Evolutionary conservation across 2,329 filamentous ascomycete genomes (phyloP).

Genomic region (Penicillium olsonii): DNA sequence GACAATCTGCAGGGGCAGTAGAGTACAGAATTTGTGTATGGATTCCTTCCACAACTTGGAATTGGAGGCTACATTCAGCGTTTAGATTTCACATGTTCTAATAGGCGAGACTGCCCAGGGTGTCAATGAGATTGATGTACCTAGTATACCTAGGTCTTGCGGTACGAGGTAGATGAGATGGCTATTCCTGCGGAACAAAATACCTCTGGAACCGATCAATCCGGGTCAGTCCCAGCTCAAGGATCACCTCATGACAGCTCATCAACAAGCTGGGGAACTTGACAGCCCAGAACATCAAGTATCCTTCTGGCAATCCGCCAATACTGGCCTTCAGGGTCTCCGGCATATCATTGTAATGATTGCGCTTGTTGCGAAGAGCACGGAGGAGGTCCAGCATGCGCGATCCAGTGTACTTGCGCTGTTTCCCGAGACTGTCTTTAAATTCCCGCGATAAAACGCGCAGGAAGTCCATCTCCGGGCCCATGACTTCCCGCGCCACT

Average conservation of each 20-base stretch:
- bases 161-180: background rate
- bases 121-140: too few species aligned
- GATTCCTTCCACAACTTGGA: too few species aligned
- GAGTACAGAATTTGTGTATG: too few species aligned
- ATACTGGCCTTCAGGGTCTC: slow-evolving; percentile 73
- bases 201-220: slow-evolving; percentile 47
- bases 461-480: slow-evolving; percentile 73
- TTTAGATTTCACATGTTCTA: too few species aligned
- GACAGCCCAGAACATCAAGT: slow-evolving; percentile 79
- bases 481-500: slow-evolving; percentile 45
- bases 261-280: slow-evolving; percentile 78
- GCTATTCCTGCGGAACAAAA: slow-evolving; percentile 39
- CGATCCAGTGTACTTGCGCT: slow-evolving; percentile 88
- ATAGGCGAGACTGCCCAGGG: too few species aligned
- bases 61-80: too few species aligned
- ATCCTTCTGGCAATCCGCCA: slow-evolving; percentile 74
- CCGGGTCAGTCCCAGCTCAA: slow-evolving; percentile 60
- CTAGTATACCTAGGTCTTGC: too few species aligned
- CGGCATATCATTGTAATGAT: slow-evolving; percentile 96
- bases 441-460: slow-evolving; percentile 75
- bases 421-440: slow-evolving; percentile 85
- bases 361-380: slow-evolving; percentile 91
- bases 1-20: too few species aligned
- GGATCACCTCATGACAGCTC: slow-evolving; percentile 74
- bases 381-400: slow-evolving; percentile 83